Base-by-base conservation (phyloP, 768 basidiomycete species). In the Boletus rubescentipes region DNA sequence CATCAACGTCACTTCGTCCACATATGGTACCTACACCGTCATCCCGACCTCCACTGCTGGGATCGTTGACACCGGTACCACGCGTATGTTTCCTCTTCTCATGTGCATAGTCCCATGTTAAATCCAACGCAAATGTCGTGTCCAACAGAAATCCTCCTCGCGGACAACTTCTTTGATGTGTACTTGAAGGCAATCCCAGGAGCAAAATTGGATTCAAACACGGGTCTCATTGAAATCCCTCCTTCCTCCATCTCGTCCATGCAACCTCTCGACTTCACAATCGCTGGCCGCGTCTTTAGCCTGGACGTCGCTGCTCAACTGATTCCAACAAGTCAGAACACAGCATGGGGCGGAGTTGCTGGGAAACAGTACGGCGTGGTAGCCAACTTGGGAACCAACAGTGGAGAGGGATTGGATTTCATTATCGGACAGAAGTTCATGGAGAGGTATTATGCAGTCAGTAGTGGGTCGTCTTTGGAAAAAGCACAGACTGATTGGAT, bases 51-150 rank as follows among this genome's bases (percentile, higher is more conserved):
- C 65, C n/a, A 57, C 49, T 14, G 65, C 70, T 23, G 69, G 67
- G 12, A 64, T 70, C 10, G 68, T 67, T 30, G 66, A 69, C 46
- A 61, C 61, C 7, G 68, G 67, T n/a, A 66, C 67, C 18, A 61
- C 63, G 15, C 56, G 60, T 65, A 48, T 3, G 62, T 47, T 29
- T 32, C 14, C 14, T 14, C 15, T 31, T 12, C 6, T 2, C 20
- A 14, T 4, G 23, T 11, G 12, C 31, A n/a, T 18, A 5, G 9
- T 11, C 31, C 8, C 11, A 36, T 18, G 16, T 45, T 29, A 7
- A 38, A 32, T 30, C 32, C 36, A 3, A 41, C 7, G 2, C 16
- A n/a, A 35, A 5, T 41, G 4, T 37, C 18, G 5, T 18, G 4
- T 29, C 10, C 12, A 26, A 32, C 42, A 67, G 63, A 41, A 49